phyloP scores from a whole-genome alignment of 2,329 filamentous ascomycete genomes.

The Botrytis paeoniae region DNA sequence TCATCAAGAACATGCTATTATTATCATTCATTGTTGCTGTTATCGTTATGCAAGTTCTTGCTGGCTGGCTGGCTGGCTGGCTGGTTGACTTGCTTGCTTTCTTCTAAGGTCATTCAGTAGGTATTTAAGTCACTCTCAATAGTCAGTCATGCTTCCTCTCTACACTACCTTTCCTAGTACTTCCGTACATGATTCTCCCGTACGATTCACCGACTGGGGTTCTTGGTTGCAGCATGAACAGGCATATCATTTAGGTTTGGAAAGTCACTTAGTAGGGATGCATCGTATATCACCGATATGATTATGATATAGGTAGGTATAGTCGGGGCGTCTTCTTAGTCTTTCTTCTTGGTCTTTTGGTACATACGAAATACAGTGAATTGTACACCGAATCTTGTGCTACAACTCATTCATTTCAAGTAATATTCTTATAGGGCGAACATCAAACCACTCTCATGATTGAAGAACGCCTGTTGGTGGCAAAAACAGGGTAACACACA shows the following conservation, averaged over 20 bases:
- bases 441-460: not conserved
- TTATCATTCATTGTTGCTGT: not conserved
- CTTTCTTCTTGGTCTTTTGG: not conserved
- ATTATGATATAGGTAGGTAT: not conserved
- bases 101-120: not conserved
- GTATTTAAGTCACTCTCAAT: not conserved
- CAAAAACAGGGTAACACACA: not conserved
- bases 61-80: not conserved
- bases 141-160: not conserved
- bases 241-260: not conserved
- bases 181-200: slow-evolving; percentile 4
- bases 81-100: not conserved
- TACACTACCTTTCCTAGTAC: not conserved
- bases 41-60: slow-evolving; percentile 5
- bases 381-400: not conserved
- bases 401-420: not conserved
- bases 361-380: not conserved
- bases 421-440: not conserved
- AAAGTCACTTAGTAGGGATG: slow-evolving; percentile 7
- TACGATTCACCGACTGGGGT: slow-evolving; percentile 8
- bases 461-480: slow-evolving; percentile 10
- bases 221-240: slow-evolving; percentile 11
- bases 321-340: not conserved
- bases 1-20: not conserved
- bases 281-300: not conserved